Base-by-base conservation (phyloP, 495 filamentous ascomycete species). In the Cryomyces minteri region DNA sequence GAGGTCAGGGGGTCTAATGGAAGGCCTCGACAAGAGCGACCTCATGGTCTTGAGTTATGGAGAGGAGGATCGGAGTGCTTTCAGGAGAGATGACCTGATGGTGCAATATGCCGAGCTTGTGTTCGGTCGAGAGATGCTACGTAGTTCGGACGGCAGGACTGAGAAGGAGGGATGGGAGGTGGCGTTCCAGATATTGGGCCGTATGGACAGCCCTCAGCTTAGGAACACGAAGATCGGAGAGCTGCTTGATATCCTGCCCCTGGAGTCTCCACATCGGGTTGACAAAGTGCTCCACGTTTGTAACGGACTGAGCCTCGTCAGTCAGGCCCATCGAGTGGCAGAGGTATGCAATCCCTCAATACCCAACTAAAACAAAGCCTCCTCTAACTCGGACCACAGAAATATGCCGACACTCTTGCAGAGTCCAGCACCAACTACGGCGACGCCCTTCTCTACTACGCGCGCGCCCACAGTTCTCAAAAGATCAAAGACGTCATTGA, bases 401-500 rank as follows among this genome's bases (percentile, higher is more conserved):
- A 74, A 43, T 93, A 80, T 55, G 87, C 83, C 41, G 80, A 90
- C 48, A 61, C 69, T 37, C 69, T 87, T 39, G 69, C 73, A 4
- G 64, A 74, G 31, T 71, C 70, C 5, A 74, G 80, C 4, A 69
- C 82, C 49, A 71, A 76, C 34, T 92, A 88, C 52, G 87, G 87
- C 40, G 70, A 80, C 37, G 80, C 84, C 5, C 71, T 95, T 31
- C 72, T 86, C 55, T 92, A 87, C 66, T 93, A 86, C 58, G 77
- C 88, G 37, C 76, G 87, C 8, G 81, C 84, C 0, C 82, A 83
- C 51, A 71, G 71, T 39, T 64, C 73, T 5, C 66, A 67, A 48
- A 90, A 88, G 62, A 73, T 93, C 49, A 79, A 80, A 54, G 74
- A 82, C 41, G 79, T 93, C 25, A 69, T 88, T 28, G 79, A 88